Conservation (phyloP, 192 early-diverging fungal genomes). For the Gorgonomyces haynaldii region DNA sequence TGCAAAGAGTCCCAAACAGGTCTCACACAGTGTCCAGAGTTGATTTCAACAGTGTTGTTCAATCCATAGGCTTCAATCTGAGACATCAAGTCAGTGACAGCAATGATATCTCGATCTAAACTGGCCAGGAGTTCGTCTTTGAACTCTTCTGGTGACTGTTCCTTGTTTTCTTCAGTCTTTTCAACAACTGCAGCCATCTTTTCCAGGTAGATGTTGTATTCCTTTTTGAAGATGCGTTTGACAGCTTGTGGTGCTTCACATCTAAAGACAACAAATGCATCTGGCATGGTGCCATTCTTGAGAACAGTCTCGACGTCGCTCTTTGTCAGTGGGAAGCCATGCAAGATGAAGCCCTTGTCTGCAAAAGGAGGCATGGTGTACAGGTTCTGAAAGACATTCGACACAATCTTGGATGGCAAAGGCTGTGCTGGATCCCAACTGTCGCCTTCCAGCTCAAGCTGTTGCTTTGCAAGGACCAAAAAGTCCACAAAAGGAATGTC, state of each 20-base stretch:
- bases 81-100: slow-evolving; percentile 15
- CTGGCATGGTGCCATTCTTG: slow-evolving; percentile 22
- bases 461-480: neutral
- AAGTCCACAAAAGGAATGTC: neutral
- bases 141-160: slow-evolving; percentile 11
- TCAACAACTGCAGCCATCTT: too few relatives aligned
- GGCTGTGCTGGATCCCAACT: too few relatives aligned
- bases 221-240: slow-evolving; percentile 15
- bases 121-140: slow-evolving; percentile 22
- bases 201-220: neutral
- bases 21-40: slow-evolving; percentile 19
- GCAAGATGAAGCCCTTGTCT: slow-evolving; percentile 32
- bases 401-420: slow-evolving; percentile 12
- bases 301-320: slow-evolving; percentile 25
- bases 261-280: slow-evolving; percentile 30
- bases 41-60: slow-evolving; percentile 28
- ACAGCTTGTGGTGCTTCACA: slow-evolving; percentile 25
- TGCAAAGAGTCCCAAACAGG: slow-evolving; percentile 21
- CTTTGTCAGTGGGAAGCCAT: slow-evolving; percentile 36
- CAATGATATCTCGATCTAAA: slow-evolving; percentile 22
- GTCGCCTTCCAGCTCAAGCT: too few relatives aligned
- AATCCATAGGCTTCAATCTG: slow-evolving; percentile 15
- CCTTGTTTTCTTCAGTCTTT: slow-evolving; percentile 8
- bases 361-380: slow-evolving; percentile 24
- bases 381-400: neutral